Evolutionary conservation across 768 basidiomycete genomes (phyloP).

Genomic region (Myochromella boudieri): DNA sequence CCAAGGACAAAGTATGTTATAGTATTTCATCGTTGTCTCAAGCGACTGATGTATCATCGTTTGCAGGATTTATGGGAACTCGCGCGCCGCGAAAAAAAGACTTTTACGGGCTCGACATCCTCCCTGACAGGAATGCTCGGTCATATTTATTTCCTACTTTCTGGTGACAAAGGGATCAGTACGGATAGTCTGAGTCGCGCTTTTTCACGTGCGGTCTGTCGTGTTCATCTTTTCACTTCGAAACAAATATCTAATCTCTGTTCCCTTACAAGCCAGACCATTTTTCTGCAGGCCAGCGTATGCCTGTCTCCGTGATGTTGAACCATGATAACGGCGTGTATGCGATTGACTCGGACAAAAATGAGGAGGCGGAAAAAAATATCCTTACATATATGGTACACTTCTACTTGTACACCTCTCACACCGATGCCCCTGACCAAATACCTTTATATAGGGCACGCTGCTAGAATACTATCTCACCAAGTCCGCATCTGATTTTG

Average conservation of each 20-base stretch:
- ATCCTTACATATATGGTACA: constrained; percentile 76
- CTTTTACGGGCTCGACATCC: constrained; percentile 87
- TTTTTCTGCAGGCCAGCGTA: constrained; percentile 79
- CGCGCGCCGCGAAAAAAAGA: constrained; percentile 54
- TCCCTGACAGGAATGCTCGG: constrained; percentile 81
- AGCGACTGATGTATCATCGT: background rate
- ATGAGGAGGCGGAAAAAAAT: constrained; percentile 54
- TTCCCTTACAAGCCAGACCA: constrained; percentile 3
- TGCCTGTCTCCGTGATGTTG: constrained; percentile 71
- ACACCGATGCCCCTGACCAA: background rate
- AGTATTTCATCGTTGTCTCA: background rate
- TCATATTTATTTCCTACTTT: constrained; percentile 88
- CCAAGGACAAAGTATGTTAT: constrained; percentile 61
- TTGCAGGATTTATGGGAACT: constrained; percentile 63
- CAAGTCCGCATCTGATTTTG: constrained; percentile 60
- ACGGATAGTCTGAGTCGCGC: constrained; percentile 54
- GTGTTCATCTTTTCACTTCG: background rate
- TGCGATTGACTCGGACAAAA: constrained; percentile 57
- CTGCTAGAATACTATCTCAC: constrained; percentile 90
- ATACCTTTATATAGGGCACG: constrained; percentile 58
- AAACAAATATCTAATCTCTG: background rate
- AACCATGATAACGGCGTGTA: constrained; percentile 67
- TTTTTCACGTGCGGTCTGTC: constrained; percentile 60
- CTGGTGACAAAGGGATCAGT: constrained; percentile 67
- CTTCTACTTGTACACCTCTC: constrained; percentile 6